Conservation (phyloP, 2,329 filamentous ascomycete species). For the Nothophaeocryptopus gaeumannii region DNA sequence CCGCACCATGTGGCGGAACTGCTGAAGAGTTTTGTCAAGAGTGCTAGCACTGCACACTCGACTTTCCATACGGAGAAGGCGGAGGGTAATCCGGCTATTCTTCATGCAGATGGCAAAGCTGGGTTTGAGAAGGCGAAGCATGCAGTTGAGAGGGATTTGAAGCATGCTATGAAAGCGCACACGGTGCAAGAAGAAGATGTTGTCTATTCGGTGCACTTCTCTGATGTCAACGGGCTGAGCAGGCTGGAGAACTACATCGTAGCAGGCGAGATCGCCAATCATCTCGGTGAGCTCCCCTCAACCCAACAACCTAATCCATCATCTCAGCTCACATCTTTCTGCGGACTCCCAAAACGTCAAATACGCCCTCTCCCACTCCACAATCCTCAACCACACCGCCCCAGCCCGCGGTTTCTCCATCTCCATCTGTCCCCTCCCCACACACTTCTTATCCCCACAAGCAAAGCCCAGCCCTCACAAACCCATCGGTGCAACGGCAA, state of each 20-base stretch:
- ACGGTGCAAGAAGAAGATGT: conserved; percentile 21
- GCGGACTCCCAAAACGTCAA: conserved; percentile 30
- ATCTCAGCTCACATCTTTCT: neutral
- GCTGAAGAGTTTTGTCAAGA: conserved; percentile 30
- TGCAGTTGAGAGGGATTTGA: conserved; percentile 32
- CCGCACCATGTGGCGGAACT: conserved; percentile 29
- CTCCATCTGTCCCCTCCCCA: conserved; percentile 32
- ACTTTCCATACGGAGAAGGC: conserved; percentile 33
- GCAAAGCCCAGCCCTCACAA: conserved; percentile 23
- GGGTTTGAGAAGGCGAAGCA: conserved; percentile 34
- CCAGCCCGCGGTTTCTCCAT: conserved; percentile 35
- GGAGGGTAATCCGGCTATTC: conserved; percentile 30
- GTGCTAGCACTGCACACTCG: conserved; percentile 29
- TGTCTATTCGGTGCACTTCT: conserved; percentile 36
- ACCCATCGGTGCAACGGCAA: conserved; percentile 10
- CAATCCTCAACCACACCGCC: conserved; percentile 31
- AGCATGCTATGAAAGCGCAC: conserved; percentile 28
- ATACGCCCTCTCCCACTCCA: conserved; percentile 36
- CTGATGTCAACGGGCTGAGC: conserved; percentile 37
- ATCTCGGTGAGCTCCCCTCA: conserved; percentile 26
- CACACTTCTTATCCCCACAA: conserved; percentile 28
- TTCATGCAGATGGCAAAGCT: conserved; percentile 26
- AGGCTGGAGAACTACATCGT: conserved; percentile 38
- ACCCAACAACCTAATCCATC: neutral
- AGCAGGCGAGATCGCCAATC: conserved; percentile 34